Base-by-base conservation (phyloP, 768 basidiomycete species). In the Hericium rajendrae region DNA sequence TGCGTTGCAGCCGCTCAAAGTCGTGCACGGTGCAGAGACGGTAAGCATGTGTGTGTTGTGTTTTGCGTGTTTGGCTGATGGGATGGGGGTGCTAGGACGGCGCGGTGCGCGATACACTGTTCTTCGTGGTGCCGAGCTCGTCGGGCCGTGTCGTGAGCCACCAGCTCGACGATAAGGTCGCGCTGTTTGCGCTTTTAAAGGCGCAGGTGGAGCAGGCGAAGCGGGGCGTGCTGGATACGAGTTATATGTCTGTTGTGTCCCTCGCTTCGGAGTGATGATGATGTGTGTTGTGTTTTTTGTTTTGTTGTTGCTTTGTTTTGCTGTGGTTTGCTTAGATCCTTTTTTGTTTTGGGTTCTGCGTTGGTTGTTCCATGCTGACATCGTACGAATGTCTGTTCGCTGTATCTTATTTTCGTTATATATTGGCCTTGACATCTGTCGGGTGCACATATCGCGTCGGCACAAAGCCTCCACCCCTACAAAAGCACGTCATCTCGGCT, bases 81-180 rank as follows among this genome's bases (percentile, higher is more conserved):
- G 28, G 28, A 4, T 40, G 5, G n/a, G n/a, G n/a, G n/a, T n/a
- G n/a, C n/a, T 38, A 56, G 54, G 43, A 39, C 11, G 10, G 13
- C n/a, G 62, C 53, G 10, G 60, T 67, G 6, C 48, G 57, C 20
- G 86, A 87, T 64, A 90, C 88, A 0, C 65, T 91, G 0, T 81
- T 94, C 66, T 92, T 82, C 66, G 84, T 85, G 1, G 77, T 86
- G 37, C 86, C 88, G 0, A 86, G 83, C 62, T 89, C 88, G 0
- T 92, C 89, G 0, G 90, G 85, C 0, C 75, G 81, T 6, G 87
- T 91, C 0, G 81, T 83, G 13, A 71, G 75, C n/a, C 84, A 86
- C 63, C 86, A 88, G 72, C 4, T 55, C 20, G 8, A 39, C 32
- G 43, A 46, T 15, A 46, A 46, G 43, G 20, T 46, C 13, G 20